These are phyloP conservation scores for Yamadazyma dendronema DNA, from an alignment of 1,139 yeast species.

Conservation along the genomic window DNA sequence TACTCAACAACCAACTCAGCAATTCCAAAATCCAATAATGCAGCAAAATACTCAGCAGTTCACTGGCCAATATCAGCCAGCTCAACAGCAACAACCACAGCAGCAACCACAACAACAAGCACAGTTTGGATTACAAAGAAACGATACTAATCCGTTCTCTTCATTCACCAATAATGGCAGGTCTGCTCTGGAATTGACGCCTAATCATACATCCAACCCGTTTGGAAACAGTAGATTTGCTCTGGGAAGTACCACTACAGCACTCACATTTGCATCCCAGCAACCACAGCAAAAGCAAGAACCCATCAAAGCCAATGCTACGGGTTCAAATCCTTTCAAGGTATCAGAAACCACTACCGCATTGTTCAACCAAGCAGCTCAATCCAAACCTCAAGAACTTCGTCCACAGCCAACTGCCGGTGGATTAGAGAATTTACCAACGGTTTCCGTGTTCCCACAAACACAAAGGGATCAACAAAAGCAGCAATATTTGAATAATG, in stretches of 20 bases:
- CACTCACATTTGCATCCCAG: constrained; percentile 26
- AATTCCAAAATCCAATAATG: constrained; percentile 13
- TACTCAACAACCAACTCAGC: constrained; percentile 15
- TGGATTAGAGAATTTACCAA: constrained; percentile 61
- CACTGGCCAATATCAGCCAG: constrained; percentile 14
- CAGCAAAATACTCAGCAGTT: constrained; percentile 19
- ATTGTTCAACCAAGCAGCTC: constrained; percentile 29
- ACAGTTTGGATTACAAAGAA: constrained; percentile 20
- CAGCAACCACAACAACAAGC: constrained; percentile 6
- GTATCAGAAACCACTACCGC: constrained; percentile 37
- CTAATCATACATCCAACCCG: constrained; percentile 37
- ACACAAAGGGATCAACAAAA: constrained; percentile 47
- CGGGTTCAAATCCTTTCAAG: constrained; percentile 49
- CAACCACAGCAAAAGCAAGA: constrained; percentile 17
- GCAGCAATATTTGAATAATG: constrained; percentile 36
- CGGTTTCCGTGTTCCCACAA: constrained; percentile 64
- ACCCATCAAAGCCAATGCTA: constrained; percentile 26
- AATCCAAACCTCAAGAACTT: constrained; percentile 22
- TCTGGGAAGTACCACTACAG: constrained; percentile 33
- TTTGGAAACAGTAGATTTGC: constrained; percentile 44
- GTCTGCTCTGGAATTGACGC: constrained; percentile 1
- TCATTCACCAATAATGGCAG: constrained; percentile 13
- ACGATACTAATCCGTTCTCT: constrained; percentile 45
- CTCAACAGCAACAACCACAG: constrained; percentile 14
- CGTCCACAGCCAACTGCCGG: constrained; percentile 62